Conservation (phyloP, 2,329 filamentous ascomycete genomes). For the Drechslerella stenobrocha region DNA sequence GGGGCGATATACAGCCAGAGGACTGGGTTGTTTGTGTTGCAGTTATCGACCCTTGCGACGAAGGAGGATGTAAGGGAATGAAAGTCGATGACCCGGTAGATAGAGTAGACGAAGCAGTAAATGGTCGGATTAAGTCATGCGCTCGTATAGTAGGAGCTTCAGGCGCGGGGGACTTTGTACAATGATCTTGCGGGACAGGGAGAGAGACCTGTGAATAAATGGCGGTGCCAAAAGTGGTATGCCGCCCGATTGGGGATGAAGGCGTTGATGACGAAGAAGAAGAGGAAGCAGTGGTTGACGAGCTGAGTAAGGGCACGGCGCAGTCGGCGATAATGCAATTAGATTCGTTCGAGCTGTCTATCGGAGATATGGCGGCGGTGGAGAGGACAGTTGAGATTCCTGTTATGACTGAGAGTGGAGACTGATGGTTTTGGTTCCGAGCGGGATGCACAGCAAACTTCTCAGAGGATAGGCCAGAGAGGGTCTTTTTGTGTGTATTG, state of each 20-base stretch:
- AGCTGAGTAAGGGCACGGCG: slow-evolving; percentile 16
- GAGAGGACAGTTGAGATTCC: slow-evolving; percentile 23
- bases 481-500: neutral
- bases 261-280: slow-evolving; percentile 28
- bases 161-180: slow-evolving; percentile 18
- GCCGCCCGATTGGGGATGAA: slow-evolving; percentile 32
- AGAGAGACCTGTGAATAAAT: slow-evolving; percentile 40
- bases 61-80: slow-evolving; percentile 6
- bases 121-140: slow-evolving; percentile 26
- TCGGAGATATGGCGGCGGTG: slow-evolving; percentile 21
- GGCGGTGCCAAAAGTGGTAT: slow-evolving; percentile 13
- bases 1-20: slow-evolving; percentile 1
- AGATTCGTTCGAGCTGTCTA: slow-evolving; percentile 10
- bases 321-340: slow-evolving; percentile 1
- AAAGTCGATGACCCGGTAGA: slow-evolving; percentile 25
- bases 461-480: neutral
- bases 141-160: slow-evolving; percentile 7
- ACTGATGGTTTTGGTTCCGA: slow-evolving; percentile 23
- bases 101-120: slow-evolving; percentile 35
- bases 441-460: neutral
- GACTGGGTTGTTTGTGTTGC: slow-evolving; percentile 16
- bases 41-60: neutral
- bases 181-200: slow-evolving; percentile 34
- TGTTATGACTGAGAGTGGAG: slow-evolving; percentile 20
- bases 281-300: slow-evolving; percentile 20